phyloP scores from a whole-genome alignment of 192 early-diverging fungal species.

The Linnemannia schmuckeri region DNA sequence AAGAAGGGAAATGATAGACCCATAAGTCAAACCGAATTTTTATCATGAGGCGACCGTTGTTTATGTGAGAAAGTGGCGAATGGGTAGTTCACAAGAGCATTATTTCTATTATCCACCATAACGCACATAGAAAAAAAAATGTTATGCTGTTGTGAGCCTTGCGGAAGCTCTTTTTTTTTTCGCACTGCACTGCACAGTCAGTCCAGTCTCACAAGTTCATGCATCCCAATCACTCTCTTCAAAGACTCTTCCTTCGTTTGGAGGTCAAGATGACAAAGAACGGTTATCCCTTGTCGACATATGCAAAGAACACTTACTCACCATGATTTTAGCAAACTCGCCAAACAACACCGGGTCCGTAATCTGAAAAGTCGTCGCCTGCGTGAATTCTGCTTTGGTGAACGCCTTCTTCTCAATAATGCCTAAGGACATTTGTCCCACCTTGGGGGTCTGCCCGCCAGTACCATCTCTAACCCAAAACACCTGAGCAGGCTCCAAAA shows the following conservation, averaged over 20 bases:
- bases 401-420: conserved; percentile 33
- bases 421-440: conserved; percentile 27
- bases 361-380: conserved; percentile 38
- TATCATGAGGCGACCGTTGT: neutral
- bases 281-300: too few relatives aligned
- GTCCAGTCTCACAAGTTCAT: too few relatives aligned
- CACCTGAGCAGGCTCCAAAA: conserved; percentile 55
- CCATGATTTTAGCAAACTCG: conserved; percentile 54
- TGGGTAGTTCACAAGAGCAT: neutral
- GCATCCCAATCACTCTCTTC: too few relatives aligned
- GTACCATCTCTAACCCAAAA: conserved; percentile 36
- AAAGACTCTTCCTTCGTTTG: too few relatives aligned
- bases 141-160: neutral
- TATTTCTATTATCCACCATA: neutral
- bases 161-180: neutral
- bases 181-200: neutral
- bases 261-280: too few relatives aligned
- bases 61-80: neutral
- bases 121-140: neutral
- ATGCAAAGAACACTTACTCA: neutral
- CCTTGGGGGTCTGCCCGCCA: neutral
- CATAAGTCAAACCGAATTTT: neutral
- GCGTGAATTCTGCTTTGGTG: conserved; percentile 27
- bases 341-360: conserved; percentile 44
- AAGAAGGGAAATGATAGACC: neutral